phyloP scores from a whole-genome alignment of 2,329 filamentous ascomycete species.

The Aureobasidium sp. region DNA sequence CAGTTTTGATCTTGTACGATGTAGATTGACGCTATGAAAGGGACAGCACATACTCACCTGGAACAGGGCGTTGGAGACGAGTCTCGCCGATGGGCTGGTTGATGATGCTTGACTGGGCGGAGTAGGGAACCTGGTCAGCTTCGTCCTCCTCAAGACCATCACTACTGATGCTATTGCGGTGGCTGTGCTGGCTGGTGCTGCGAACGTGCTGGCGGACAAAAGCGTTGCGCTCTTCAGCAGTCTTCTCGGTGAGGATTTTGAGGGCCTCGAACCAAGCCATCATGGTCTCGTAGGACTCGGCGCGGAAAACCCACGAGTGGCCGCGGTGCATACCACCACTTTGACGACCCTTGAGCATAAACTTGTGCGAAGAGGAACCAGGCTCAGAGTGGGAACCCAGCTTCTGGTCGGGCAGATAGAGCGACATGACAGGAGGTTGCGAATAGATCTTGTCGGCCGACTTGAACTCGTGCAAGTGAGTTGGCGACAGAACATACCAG shows the following conservation, averaged over 20 bases:
- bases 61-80: constrained; percentile 61
- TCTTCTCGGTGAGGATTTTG: constrained; percentile 78
- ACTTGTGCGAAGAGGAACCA: constrained; percentile 86
- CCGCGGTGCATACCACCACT: constrained; percentile 84
- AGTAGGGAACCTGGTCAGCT: constrained; percentile 57
- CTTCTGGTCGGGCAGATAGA: constrained; percentile 91
- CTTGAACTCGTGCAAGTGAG: constrained; percentile 97
- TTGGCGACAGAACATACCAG: constrained; percentile 95
- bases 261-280: constrained; percentile 95
- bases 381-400: constrained; percentile 81
- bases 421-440: constrained; percentile 88
- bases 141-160: constrained; percentile 66
- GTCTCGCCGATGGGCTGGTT: constrained; percentile 29
- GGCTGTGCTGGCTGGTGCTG: constrained; percentile 59
- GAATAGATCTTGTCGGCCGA: constrained; percentile 80
- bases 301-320: constrained; percentile 60
- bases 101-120: constrained; percentile 39
- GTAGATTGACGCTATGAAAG: constrained; percentile 19
- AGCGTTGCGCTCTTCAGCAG: constrained; percentile 76
- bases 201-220: constrained; percentile 78
- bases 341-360: constrained; percentile 93
- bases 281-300: constrained; percentile 81
- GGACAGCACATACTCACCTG: constrained; percentile 55
- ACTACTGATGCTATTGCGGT: constrained; percentile 50
- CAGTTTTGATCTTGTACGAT: not conserved